Evolutionary conservation across 2,329 filamentous ascomycete species (phyloP), one percentile per base, ranked within the genome.

Genomic region (Paecilomyces sp.): DNA sequence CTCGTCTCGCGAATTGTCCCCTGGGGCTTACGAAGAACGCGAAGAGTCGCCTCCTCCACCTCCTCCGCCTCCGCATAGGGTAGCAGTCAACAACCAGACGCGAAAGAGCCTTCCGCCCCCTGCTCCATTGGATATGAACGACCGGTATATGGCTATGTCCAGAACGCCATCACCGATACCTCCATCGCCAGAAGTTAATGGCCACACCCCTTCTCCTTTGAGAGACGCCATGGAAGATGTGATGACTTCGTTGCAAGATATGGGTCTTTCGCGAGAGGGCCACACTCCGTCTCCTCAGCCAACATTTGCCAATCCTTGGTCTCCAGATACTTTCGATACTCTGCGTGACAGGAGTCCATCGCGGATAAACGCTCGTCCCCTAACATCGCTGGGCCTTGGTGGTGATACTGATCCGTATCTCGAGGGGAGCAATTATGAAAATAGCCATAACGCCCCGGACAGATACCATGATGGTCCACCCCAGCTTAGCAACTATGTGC

Each of bases 161-260:
- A 72, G 81, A 63, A 79, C 77, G 9, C 78, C 80, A 6, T 84
- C 83, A 8, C 79, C 81, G 9, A 72, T 68, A 13, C 72, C 74
- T 11, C 74, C 85, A 3, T 92, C 91, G 4, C 86, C 89, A 1
- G 85, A 82, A 54, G 79, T 80, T 47, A 84, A 82, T 53, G 86
- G 86, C 1, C 79, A 90, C 72, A 99, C 94, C 0, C 94, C 94
- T 1, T 97, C 94, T 2, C 94, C 94, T 0, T 79, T 99, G 2
- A 84, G 94, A 61, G 91, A 92, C 73, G 94, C 94, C 1, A 99
- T 99, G 92, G 93, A 97, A 70, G 93, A 95, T 74, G 92, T 99
- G 3, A 97, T 97, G 86, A 91, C 94, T 65, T 95, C 94, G 59
- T 77, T 99, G 52, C 88, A 96, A 70, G 92, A 92, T 61, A 90